These are phyloP conservation scores for Vanilla planifolia DNA, from an alignment of 106 monocot species.

Conservation along the genomic window DNA sequence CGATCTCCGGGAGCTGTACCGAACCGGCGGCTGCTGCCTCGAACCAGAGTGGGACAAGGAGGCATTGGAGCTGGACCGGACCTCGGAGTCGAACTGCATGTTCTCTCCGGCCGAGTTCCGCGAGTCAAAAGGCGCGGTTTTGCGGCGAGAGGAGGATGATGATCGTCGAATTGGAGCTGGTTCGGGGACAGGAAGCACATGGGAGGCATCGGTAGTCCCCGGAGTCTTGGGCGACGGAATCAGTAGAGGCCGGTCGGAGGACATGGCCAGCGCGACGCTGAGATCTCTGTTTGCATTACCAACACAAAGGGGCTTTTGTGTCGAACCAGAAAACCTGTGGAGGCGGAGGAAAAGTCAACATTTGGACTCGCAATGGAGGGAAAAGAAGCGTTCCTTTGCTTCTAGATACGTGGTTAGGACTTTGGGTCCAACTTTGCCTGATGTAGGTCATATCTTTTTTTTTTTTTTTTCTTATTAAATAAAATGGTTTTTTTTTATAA, in stretches of 20 bases:
- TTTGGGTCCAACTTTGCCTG: no score
- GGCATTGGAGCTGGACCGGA: slow-evolving; percentile 1
- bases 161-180: neutral
- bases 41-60: slow-evolving; percentile 2
- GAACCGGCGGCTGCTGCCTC: slow-evolving; percentile 9
- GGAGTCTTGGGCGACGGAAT: slow-evolving; percentile 15
- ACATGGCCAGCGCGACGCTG: slow-evolving; percentile 20
- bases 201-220: slow-evolving; percentile 2
- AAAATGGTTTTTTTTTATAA: no score
- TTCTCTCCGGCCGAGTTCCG: slow-evolving; percentile 9
- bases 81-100: neutral
- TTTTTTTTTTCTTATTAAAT: no score
- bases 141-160: slow-evolving; percentile 4
- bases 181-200: slow-evolving; percentile 7
- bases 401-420: no score
- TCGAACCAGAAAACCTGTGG: no score
- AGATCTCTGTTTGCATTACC: no score
- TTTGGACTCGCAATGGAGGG: no score
- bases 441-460: no score
- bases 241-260: slow-evolving; percentile 32
- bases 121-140: neutral
- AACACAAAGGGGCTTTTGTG: no score
- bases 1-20: slow-evolving; percentile 29
- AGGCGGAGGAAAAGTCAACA: no score
- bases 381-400: no score